These are phyloP conservation scores for Acanthamoeba lenticulata DNA, from an alignment of 208 protist species.

Conservation along the genomic window DNA sequence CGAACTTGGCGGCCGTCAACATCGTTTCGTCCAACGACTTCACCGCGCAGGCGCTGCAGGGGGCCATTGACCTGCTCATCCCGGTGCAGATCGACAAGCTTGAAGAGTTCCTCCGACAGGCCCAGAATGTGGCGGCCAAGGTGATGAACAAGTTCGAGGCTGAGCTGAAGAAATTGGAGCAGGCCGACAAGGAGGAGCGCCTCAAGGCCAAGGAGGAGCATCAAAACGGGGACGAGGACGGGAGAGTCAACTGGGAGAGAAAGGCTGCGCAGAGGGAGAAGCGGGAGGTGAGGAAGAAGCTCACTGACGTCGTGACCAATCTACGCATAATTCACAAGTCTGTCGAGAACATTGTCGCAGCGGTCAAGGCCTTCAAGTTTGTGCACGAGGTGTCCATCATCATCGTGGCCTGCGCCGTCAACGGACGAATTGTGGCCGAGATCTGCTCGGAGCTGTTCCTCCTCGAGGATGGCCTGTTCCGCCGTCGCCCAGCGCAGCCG, in stretches of 20 bases:
- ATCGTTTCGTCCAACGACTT: neutral
- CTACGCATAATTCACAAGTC: conserved; percentile 5
- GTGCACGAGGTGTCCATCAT: neutral
- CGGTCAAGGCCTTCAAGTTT: neutral
- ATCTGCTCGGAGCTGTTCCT: conserved; percentile 46
- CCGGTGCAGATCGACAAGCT: conserved; percentile 6
- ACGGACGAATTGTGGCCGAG: conserved; percentile 47
- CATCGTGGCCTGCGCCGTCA: conserved; percentile 55
- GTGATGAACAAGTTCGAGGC: neutral
- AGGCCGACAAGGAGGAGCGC: neutral
- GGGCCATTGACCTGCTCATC: neutral
- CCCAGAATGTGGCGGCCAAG: neutral
- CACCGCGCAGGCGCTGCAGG: neutral
- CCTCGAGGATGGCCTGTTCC: neutral
- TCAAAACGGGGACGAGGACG: neutral
- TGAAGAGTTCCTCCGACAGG: neutral
- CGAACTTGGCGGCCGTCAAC: neutral
- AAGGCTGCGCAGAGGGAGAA: neutral
- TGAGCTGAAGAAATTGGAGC: neutral
- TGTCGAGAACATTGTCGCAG: neutral
- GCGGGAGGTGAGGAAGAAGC: neutral
- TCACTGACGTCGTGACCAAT: conserved; percentile 15
- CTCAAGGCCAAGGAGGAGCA: neutral
- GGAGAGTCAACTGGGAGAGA: neutral
- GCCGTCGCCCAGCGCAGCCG: neutral